Evolutionary conservation across 106 monocot species (phyloP), one percentile per base, ranked within the genome.

Genomic region (Dioscorea zingiberensis): DNA sequence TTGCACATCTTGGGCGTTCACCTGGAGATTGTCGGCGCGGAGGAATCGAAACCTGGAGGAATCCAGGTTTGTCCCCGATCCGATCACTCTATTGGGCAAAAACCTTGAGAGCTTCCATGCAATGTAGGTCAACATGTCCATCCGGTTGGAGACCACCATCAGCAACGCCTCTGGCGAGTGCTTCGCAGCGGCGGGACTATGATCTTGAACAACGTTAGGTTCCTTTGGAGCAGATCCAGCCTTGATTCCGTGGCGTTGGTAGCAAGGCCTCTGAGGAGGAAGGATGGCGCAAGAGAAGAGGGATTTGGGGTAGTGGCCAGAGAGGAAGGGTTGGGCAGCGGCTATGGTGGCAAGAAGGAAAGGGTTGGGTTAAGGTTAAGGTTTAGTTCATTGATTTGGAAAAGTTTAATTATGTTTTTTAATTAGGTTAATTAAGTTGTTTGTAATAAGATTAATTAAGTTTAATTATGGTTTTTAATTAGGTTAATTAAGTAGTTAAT

Each of bases 91-190:
- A 55, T 82, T 84, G 12, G 90, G 63, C 4, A 86, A 86, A 64
- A 94, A 94, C 3, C 90, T 86, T 13, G 90, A 90, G 23, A 94
- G 76, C 84, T 86, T 90, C 94, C 89, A 94, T 0, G 94, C 77
- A 6, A 90, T 73, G 55, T 90, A 90, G 21, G 94, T 84, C 51
- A 94, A 66, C 32, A 94, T 74, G 46, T 94, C 94, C 3, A 94
- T 89, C n/a, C 84, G 94, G 54, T 87, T 87, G n/a, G 87, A 83
- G 25, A 87, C 84, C 47, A 88, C 55, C 29, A 88, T 56, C 10
- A 89, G 69, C 57, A 81, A 28, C 18, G 73, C 69, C 7, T 80
- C 72, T 4, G 89, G 93, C 13, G 93, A 94, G 49, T 72, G 25
- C 59, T 51, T 16, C 0, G 89, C 89, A 89, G 69, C 44, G 76